Conservation (phyloP, 2,329 filamentous ascomycete genomes). For the Paecilomyces sp. region DNA sequence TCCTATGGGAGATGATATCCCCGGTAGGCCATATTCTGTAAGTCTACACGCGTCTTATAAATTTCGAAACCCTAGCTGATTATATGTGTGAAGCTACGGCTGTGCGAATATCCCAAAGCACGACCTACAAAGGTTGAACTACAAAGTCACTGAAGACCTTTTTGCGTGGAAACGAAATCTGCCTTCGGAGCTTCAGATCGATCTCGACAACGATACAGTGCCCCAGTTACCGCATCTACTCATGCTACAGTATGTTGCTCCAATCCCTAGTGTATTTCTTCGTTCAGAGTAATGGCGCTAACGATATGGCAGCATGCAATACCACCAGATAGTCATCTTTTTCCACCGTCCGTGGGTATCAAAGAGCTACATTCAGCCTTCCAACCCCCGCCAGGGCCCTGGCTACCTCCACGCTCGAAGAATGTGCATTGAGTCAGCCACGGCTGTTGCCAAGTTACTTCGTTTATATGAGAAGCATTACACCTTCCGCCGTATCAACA, state of each 20-base stretch:
- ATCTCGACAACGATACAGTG: conserved; percentile 23
- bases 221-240: conserved; percentile 34
- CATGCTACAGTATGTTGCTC: conserved; percentile 29
- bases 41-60: conserved; percentile 8
- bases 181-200: conserved; percentile 28
- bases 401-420: conserved; percentile 37
- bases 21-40: conserved; percentile 37
- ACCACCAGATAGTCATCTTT: conserved; percentile 38
- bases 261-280: not conserved
- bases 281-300: not conserved
- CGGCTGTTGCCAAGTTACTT: conserved; percentile 33
- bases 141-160: conserved; percentile 28
- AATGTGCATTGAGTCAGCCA: conserved; percentile 37
- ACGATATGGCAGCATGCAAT: conserved; percentile 29
- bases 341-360: conserved; percentile 40
- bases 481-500: conserved; percentile 37
- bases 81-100: conserved; percentile 21
- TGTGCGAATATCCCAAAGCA: conserved; percentile 31
- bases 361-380: conserved; percentile 34
- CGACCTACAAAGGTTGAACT: conserved; percentile 28
- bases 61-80: conserved; percentile 1
- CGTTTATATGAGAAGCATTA: conserved; percentile 35
- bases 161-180: conserved; percentile 37
- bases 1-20: conserved; percentile 38
- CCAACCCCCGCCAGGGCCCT: conserved; percentile 33